Conservation (phyloP, 441 rosid genomes). For the Viola pubescens region DNA sequence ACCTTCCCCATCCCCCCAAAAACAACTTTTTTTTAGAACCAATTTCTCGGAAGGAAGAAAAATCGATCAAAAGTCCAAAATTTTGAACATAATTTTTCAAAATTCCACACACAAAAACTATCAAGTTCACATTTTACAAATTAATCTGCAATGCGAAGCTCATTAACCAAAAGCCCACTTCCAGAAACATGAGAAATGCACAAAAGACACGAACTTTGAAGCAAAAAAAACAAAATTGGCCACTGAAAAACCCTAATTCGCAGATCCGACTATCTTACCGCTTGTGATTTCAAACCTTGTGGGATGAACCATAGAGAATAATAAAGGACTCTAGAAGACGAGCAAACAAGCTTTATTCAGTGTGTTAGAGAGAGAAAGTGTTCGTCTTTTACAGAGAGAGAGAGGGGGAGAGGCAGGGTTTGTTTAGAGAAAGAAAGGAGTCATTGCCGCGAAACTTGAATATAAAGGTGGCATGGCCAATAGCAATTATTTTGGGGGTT, state of each 20-base stretch:
- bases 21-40: background rate
- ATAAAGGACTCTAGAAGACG: background rate
- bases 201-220: background rate
- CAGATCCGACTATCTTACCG: constrained; percentile 28
- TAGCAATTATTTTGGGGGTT: constrained; percentile 18
- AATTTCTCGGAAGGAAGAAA: background rate
- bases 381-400: constrained; percentile 17
- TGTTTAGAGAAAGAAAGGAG: constrained; percentile 22
- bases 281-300: no score
- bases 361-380: constrained; percentile 12
- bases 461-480: constrained; percentile 45
- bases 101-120: background rate
- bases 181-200: background rate
- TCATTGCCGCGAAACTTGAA: constrained; percentile 99
- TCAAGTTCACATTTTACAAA: background rate
- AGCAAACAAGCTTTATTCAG: background rate
- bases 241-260: constrained; percentile 40
- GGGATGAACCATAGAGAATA: no score
- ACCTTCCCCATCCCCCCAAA: background rate
- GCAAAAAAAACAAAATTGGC: background rate
- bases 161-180: background rate
- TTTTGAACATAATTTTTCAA: background rate
- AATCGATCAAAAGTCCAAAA: background rate
- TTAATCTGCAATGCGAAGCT: background rate
- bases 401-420: constrained; percentile 12